Conservation (phyloP, 495 filamentous ascomycete genomes). For the Aspergillus affinis region DNA sequence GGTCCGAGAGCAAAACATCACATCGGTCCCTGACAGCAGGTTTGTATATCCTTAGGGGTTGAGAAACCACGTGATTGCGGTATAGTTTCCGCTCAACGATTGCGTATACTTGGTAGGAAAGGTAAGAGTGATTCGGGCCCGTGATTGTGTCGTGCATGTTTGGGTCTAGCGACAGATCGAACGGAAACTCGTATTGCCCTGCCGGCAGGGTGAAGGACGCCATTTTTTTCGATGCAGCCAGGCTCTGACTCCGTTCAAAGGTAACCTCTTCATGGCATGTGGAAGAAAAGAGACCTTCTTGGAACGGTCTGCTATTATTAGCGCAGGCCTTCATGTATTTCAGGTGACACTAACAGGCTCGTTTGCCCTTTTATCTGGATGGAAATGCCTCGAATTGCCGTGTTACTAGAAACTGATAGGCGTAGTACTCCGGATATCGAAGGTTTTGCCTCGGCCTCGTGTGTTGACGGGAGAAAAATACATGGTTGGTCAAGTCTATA, state of each 20-base stretch:
- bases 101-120: conserved; percentile 23
- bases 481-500: conserved; percentile 22
- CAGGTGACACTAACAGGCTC: conserved; percentile 15
- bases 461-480: conserved; percentile 19
- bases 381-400: conserved; percentile 18
- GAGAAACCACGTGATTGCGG: conserved; percentile 18
- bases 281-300: conserved; percentile 6
- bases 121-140: conserved; percentile 20
- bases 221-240: conserved; percentile 23
- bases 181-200: conserved; percentile 28
- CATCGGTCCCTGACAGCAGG: background rate
- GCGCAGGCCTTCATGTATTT: background rate
- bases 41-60: conserved; percentile 15
- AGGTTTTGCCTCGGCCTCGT: conserved; percentile 1
- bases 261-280: conserved; percentile 15
- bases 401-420: conserved; percentile 11
- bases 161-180: conserved; percentile 19
- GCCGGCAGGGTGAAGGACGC: conserved; percentile 21
- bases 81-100: conserved; percentile 18
- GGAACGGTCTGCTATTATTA: conserved; percentile 7
- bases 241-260: conserved; percentile 12
- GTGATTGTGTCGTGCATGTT: conserved; percentile 20
- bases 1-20: background rate
- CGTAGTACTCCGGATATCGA: conserved; percentile 17
- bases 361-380: conserved; percentile 18